Evolutionary conservation across 805 yeast species (phyloP), one percentile per base, ranked within the genome.

Genomic region (Lipomyces orientalis): DNA sequence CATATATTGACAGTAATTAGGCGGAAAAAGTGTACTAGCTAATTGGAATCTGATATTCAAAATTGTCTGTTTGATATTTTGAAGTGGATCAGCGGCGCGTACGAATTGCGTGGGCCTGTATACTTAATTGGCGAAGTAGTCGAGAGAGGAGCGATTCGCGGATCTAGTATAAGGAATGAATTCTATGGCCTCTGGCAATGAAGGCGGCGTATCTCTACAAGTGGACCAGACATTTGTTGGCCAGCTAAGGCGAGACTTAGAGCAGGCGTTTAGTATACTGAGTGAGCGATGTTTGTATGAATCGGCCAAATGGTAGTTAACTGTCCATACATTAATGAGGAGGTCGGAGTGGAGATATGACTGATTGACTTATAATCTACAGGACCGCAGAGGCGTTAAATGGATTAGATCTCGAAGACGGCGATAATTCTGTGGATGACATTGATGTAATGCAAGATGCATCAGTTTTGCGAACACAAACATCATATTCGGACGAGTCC

Each of bases 351-450:
- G 9, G 55, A 12, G 49, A 25, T 8, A 10, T 58, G 52, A 39
- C 57, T 1, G 31, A n/a, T n/a, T 62, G 22, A 43, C 35, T 39
- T 37, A 29, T 54, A 9, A 34, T 14, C 29, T n/a, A 37, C 56
- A 75, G 79, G 81, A 74, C 88, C 0, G 88, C 91, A 1, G 97
- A 92, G 74, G 97, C 97, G 1, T 79, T 90, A 25, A 84, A 83
- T 73, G 96, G 94, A 0, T 78, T 90, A 69, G 69, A 58, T 19
- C 25, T 61, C 10, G 49, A 46, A 9, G 65, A 65, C 16, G 61
- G 64, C 19, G 67, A 66, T 16, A 76, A 73, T 22, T 66, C 63
- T 29, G 75, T 69, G 1, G 74, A 64, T 2, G 73, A 75, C 58
- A 78, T 72, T 39, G 72, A 73, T n/a, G 58, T 63, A 34, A 70